A percentile compares a stretch with the other conserved stretches of the same genome.
These are phyloP conservation scores for Phytophthora fragariaefolia DNA, from an alignment of 352 stramenopile genomes.

Conservation along the genomic window DNA sequence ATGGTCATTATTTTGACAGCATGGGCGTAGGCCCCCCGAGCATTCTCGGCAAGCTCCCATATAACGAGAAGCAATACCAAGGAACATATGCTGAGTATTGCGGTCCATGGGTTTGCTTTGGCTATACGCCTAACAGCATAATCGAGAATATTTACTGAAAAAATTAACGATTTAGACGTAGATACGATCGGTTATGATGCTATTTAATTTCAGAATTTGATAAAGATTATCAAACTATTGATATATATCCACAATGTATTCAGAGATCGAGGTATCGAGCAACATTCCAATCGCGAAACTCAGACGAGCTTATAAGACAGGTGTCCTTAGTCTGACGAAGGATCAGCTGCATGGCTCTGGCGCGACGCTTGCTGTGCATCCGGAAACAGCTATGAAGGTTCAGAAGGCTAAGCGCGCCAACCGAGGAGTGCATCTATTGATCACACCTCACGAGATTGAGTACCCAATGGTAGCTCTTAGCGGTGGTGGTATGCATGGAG, in stretches of 20 bases:
- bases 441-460: no score
- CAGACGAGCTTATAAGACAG: no score
- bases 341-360: no score
- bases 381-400: no score
- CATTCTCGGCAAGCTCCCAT: not conserved
- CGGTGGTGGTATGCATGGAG: not conserved
- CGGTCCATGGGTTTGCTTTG: conserved; percentile 7
- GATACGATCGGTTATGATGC: not conserved
- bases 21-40: not conserved
- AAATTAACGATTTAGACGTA: not conserved
- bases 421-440: no score
- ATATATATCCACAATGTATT: conserved; percentile 10
- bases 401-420: no score
- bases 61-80: conserved; percentile 16
- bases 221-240: no score
- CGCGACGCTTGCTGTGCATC: no score
- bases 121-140: not conserved
- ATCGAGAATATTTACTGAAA: not conserved
- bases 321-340: no score
- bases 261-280: no score
- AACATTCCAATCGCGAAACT: no score
- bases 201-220: conserved; percentile 5
- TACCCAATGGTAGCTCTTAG: no score
- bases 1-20: conserved; percentile 10
- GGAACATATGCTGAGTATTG: conserved; percentile 15